Conservation (phyloP, 495 filamentous ascomycete genomes). For the Penicillium ochrochloron region DNA sequence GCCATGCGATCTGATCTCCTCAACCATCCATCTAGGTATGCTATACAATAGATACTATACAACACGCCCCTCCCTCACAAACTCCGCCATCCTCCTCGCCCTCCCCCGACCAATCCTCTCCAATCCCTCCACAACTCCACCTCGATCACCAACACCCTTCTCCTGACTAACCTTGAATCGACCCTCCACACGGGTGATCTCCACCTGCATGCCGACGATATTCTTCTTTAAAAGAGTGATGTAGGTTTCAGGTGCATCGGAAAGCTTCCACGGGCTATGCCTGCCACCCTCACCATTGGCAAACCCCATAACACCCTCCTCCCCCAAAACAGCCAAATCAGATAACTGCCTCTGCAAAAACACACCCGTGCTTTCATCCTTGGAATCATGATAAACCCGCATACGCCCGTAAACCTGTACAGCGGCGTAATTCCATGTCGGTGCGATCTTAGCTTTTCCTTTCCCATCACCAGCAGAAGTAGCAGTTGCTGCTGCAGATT, state of each 20-base stretch:
- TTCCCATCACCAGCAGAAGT: neutral
- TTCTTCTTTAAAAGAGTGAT: constrained; percentile 50
- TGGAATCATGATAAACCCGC: constrained; percentile 50
- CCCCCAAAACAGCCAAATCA: constrained; percentile 51
- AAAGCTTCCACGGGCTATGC: constrained; percentile 47
- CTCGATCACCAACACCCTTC: constrained; percentile 42
- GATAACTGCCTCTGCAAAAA: constrained; percentile 51
- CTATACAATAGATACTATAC: neutral
- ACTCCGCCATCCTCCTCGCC: constrained; percentile 27
- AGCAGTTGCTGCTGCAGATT: constrained; percentile 29
- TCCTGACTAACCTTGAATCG: constrained; percentile 64
- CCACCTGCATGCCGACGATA: constrained; percentile 56
- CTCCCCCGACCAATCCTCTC: constrained; percentile 15
- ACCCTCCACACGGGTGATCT: constrained; percentile 50
- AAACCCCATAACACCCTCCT: constrained; percentile 54
- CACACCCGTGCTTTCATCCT: constrained; percentile 33
- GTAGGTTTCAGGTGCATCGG: constrained; percentile 52
- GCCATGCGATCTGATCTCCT: neutral
- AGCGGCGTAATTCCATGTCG: constrained; percentile 66
- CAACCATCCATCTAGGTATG: neutral
- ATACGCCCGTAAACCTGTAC: constrained; percentile 59
- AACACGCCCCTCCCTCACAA: constrained; percentile 17
- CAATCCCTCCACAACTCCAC: constrained; percentile 55
- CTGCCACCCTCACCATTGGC: constrained; percentile 11
- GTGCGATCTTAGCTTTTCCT: constrained; percentile 40